Evolutionary conservation across 208 protist species (phyloP), one percentile per base, ranked within the genome.

Genomic region (Leishmania guyanensis): DNA sequence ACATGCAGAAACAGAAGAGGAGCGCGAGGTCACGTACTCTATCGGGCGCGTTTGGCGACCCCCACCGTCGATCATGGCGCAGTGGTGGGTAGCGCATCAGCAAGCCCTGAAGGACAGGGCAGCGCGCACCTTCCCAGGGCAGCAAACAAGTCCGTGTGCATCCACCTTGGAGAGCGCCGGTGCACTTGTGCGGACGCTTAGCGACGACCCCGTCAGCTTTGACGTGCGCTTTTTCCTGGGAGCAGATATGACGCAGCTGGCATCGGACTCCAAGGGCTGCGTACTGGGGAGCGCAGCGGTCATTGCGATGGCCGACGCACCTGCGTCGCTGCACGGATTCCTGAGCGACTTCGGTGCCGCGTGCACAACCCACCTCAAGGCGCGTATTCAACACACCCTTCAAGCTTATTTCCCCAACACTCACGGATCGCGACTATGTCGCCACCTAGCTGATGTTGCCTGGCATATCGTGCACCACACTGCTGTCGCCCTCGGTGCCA

Each of bases 11-110:
- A 86, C 72, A 50, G 54, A 51, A 20, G 82, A 86, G 78, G 78
- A 86, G 50, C 77, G 72, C 5, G 78, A 79, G 48, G 82, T 86
- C 10, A 86, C 78, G 48, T 86, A 86, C 78, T 82, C 82, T 43
- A 77, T 86, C 33, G 78, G 54, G 5, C 77, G 66, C 12, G 82
- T 86, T 48, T 66, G 50, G 46, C 82, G 29, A 0, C 73, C 51
- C 5, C 29, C 77, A 22, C 51, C 60, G 50, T 77, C 82, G 29
- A 70, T 48, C 22, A 79, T 86, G 78, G 5, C 29, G 29, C 72
- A 86, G 46, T 86, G 82, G 82, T 80, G 82, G 77, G 29, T 16
- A 22, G 64, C 53, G 14, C 82, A 86, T 17, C 82, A 82, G 51
- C 14, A 29, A 12, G 5, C 33, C 29, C 53, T 71, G 73, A n/a